phyloP scores from a whole-genome alignment of 495 filamentous ascomycete genomes.

The Chlorociboria aeruginascens region DNA sequence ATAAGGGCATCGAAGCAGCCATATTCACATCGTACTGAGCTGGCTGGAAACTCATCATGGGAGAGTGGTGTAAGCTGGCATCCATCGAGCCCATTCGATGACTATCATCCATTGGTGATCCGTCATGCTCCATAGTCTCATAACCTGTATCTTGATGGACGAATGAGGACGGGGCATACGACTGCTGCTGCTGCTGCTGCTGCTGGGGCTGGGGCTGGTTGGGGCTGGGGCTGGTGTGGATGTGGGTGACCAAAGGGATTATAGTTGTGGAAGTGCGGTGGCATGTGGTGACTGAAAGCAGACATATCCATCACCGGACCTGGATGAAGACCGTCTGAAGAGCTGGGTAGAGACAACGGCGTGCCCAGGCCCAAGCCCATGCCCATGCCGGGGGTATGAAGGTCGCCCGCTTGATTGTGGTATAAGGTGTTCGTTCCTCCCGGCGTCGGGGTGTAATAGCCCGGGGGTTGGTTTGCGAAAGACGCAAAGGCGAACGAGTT shows the following conservation, averaged over 20 bases:
- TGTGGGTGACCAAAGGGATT: slow-evolving; percentile 58
- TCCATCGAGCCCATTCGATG: slow-evolving; percentile 38
- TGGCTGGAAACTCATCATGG: slow-evolving; percentile 29
- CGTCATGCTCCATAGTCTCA: slow-evolving; percentile 64
- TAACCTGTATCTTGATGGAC: slow-evolving; percentile 64
- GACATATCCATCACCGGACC: slow-evolving; percentile 42
- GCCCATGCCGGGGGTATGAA: slow-evolving; percentile 70
- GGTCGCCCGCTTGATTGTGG: slow-evolving; percentile 75
- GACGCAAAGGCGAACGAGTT: slow-evolving; percentile 66
- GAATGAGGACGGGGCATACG: slow-evolving; percentile 73
- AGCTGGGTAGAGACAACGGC: slow-evolving; percentile 67
- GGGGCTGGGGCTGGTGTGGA: slow-evolving; percentile 52
- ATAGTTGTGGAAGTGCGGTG: slow-evolving; percentile 59
- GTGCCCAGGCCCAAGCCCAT: slow-evolving; percentile 66
- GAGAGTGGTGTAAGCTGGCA: slow-evolving; percentile 35
- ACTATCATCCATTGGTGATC: slow-evolving; percentile 44
- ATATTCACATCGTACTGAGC: slow-evolving; percentile 31
- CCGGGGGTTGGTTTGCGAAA: slow-evolving; percentile 66
- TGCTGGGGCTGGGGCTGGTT: slow-evolving; percentile 33
- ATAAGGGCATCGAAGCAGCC: slow-evolving; percentile 26
- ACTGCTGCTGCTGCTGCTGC: slow-evolving; percentile 25
- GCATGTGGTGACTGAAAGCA: slow-evolving; percentile 42
- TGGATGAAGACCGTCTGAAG: slow-evolving; percentile 43
- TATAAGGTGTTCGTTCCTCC: slow-evolving; percentile 73
- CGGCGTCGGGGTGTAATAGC: slow-evolving; percentile 83